Conservation (phyloP, 257 asterid genomes). For the Solanum bulbocastanum region DNA sequence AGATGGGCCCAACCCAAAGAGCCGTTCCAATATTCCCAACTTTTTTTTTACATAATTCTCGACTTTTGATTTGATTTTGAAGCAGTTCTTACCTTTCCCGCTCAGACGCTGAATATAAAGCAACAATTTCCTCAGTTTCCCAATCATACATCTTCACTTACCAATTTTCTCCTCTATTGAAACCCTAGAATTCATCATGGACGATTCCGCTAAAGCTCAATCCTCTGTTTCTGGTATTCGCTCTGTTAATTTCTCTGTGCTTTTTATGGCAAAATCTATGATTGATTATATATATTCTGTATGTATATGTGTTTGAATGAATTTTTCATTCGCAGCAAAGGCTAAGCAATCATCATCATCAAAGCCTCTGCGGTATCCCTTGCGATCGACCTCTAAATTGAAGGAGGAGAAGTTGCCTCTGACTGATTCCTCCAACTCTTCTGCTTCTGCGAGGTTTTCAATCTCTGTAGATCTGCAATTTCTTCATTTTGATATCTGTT, state of each 20-base stretch:
- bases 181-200: slow-evolving; percentile 28
- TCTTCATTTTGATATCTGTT: neutral
- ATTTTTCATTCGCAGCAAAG: slow-evolving; percentile 1
- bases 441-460: slow-evolving; percentile 37
- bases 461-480: neutral
- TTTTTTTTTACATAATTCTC: neutral
- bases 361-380: slow-evolving; percentile 77
- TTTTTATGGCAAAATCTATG: neutral
- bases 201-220: slow-evolving; percentile 42
- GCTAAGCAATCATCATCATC: slow-evolving; percentile 45
- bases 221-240: slow-evolving; percentile 48
- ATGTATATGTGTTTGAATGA: neutral
- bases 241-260: neutral
- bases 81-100: slow-evolving; percentile 1
- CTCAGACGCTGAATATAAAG: neutral
- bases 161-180: neutral
- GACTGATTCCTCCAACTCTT: slow-evolving; percentile 42
- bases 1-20: slow-evolving; percentile 1
- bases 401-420: slow-evolving; percentile 62
- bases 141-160: neutral
- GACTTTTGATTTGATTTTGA: neutral
- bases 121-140: neutral
- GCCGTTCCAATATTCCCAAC: neutral
- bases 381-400: slow-evolving; percentile 54
- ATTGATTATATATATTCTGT: neutral